Evolutionary conservation across 2,329 filamentous ascomycete genomes (phyloP), one percentile per base, ranked within the genome.

Genomic region (Colletotrichum siamense): DNA sequence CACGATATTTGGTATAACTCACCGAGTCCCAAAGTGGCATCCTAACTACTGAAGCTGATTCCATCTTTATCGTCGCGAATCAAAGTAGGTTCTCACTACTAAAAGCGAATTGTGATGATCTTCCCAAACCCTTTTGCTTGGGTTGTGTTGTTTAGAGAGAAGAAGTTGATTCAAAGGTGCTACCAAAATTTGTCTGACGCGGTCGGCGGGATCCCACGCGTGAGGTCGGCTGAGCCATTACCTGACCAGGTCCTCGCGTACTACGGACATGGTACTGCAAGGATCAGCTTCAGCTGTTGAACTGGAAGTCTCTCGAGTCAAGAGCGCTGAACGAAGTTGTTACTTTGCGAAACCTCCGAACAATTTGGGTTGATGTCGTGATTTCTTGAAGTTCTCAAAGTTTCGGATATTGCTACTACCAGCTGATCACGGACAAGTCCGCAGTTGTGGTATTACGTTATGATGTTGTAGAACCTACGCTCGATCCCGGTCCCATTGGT

Each of bases 61-160:
- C 55, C 55, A 59, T 59, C 2, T 59, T 22, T 28, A 1, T 18
- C 8, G 26, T 59, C 8, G 55, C 15, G 24, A 10, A 59, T 26
- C 8, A 18, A 2, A 4, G 26, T 28, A 3, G 2, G 8, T 3
- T 5, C 0, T 59, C 0, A 16, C 55, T 16, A 3, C 5, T 12
- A 13, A 3, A 44, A 18, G 9, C 5, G 18, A 49, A 5, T 12
- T 44, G 8, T 34, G n/a, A n/a, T n/a, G n/a, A n/a, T n/a, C n/a
- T n/a, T n/a, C n/a, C n/a, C n/a, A 34, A 34, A 13, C 5, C 32
- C 5, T 6, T 34, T 34, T 5, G 5, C 6, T 44, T 10, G 39
- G 39, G 9, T n/a, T n/a, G 39, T 3, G 39, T 44, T 44, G 39
- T n/a, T 10, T 5, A 44, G 16, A 44, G 9, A n/a, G 5, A 10